Percentiles rank a stretch among this genome's conserved stretches.
These are phyloP conservation scores for Euphorbia neoarborescens DNA, from an alignment of 441 rosid species.

Conservation along the genomic window DNA sequence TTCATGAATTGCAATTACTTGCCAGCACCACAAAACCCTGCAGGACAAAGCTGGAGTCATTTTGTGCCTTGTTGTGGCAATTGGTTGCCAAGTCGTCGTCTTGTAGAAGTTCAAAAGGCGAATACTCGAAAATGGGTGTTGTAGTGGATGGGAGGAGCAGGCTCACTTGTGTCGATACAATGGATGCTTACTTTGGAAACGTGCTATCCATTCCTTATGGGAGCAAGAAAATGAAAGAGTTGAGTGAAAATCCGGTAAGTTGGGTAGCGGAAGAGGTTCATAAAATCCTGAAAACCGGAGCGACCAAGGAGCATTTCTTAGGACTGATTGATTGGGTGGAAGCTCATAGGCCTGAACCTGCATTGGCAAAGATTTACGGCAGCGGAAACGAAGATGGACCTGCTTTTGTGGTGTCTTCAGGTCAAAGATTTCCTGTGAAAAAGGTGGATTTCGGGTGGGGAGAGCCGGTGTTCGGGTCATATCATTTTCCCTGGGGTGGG, in stretches of 20 bases:
- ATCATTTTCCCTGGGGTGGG: conserved; percentile 86
- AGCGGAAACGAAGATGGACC: conserved; percentile 44
- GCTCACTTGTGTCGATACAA: conserved; percentile 20
- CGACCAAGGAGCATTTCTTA: conserved; percentile 61
- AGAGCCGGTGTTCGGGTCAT: conserved; percentile 52
- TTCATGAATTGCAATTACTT: conserved; percentile 43
- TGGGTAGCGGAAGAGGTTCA: conserved; percentile 60
- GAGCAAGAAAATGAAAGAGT: conserved; percentile 29
- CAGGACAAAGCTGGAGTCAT: conserved; percentile 54
- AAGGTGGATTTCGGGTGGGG: conserved; percentile 77
- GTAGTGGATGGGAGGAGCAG: conserved; percentile 70
- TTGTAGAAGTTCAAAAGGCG: conserved; percentile 15
- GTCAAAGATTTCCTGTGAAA: conserved; percentile 46
- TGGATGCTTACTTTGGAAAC: conserved; percentile 60
- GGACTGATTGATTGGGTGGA: conserved; percentile 82
- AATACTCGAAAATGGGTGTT: conserved; percentile 46
- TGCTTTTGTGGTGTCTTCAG: conserved; percentile 72
- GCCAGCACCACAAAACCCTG: conserved; percentile 27
- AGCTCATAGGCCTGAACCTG: conserved; percentile 53
- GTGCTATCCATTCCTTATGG: conserved; percentile 64
- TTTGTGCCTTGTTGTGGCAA: conserved; percentile 72
- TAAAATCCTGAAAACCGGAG: conserved; percentile 36
- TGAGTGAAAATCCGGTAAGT: conserved; percentile 42
- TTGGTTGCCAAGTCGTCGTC: conserved; percentile 35
- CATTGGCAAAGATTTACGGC: conserved; percentile 45